Evolutionary conservation across 2,329 filamentous ascomycete genomes (phyloP).

Genomic region (Aaosphaeria pasadenensis): DNA sequence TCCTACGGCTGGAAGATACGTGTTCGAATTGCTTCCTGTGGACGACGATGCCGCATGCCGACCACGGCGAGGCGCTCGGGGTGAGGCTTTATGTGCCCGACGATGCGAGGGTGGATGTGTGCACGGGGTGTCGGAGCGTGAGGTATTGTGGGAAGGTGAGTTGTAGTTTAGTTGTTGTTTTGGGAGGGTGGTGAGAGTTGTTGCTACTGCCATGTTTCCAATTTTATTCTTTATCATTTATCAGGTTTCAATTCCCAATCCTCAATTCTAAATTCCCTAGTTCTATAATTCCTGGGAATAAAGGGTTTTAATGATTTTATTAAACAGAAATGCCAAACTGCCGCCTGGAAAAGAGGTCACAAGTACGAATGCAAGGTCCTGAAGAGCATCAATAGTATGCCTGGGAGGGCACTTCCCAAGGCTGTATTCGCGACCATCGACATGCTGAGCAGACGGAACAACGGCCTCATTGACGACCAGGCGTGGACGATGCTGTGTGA

Average conservation of each 20-base stretch:
- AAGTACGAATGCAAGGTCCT: conserved; percentile 56
- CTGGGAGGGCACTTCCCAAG: conserved; percentile 48
- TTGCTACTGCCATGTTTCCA: neutral
- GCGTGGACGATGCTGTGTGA: conserved; percentile 44
- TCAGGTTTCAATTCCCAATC: neutral
- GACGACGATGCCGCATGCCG: conserved; percentile 21
- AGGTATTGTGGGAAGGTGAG: conserved; percentile 59
- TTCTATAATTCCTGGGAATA: neutral
- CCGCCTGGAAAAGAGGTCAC: conserved; percentile 59
- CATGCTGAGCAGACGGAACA: conserved; percentile 46
- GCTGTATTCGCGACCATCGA: conserved; percentile 56
- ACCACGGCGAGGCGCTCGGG: conserved; percentile 13
- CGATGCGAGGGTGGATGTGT: conserved; percentile 50
- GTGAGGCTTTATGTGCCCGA: conserved; percentile 32
- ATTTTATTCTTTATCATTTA: neutral
- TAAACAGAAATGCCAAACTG: conserved; percentile 55
- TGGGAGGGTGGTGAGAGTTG: neutral
- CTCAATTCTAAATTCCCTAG: neutral
- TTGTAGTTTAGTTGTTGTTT: neutral
- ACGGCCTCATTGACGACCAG: conserved; percentile 33
- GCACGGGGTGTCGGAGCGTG: conserved; percentile 54
- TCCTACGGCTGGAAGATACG: conserved; percentile 49
- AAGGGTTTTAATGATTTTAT: neutral
- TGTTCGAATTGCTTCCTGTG: conserved; percentile 58
- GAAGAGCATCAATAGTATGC: conserved; percentile 39